Evolutionary conservation across 805 yeast species (phyloP), one percentile per base, ranked within the genome.

Genomic region (Candida anglica): DNA sequence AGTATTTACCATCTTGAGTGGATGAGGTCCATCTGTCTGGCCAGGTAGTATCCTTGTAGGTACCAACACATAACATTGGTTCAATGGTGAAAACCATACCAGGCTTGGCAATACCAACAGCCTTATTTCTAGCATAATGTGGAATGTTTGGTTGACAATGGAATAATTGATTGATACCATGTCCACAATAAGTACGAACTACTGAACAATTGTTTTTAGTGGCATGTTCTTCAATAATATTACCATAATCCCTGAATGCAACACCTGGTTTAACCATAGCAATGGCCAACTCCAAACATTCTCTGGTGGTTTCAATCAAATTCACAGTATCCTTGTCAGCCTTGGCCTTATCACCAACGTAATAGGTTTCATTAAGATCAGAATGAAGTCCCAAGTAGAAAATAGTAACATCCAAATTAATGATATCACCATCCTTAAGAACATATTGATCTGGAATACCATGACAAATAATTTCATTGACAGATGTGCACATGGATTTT

Each of bases 1-100:
- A 81, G 40, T 75, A 68, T 52, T 77, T 77, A 35, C 98, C 98
- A 55, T 93, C 98, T 26, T 79, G 79, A 13, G 98, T 93, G 13
- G 77, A 76, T 2, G 95, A 77, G 4, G 98, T 93, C 98, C 98
- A 93, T 59, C 86, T 84, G 59, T 93, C 98, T 3, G 98, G 98
- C 98, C 98, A 93, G 37, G 79, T 69, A 39, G 74, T 61, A 59
- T 89, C 98, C 52, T 76, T 76, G 66, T 76, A 82, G 0, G 82
- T 66, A 6, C 98, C 98, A 44, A 79, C 66, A 54, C 86, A 84
- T 46, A 93, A 76, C 98, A 93, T 93, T 29, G 98, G 98, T 63
- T 93, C 98, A 38, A 93, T 86, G 15, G 98, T 93, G 69, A 93
- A 93, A 10, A 86, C 87, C 82, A 89, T 85, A 15, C 98, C 98